Evolutionary conservation across 1,284 basidiomycete genomes (phyloP).

Genomic region (Trametes versicolor): DNA sequence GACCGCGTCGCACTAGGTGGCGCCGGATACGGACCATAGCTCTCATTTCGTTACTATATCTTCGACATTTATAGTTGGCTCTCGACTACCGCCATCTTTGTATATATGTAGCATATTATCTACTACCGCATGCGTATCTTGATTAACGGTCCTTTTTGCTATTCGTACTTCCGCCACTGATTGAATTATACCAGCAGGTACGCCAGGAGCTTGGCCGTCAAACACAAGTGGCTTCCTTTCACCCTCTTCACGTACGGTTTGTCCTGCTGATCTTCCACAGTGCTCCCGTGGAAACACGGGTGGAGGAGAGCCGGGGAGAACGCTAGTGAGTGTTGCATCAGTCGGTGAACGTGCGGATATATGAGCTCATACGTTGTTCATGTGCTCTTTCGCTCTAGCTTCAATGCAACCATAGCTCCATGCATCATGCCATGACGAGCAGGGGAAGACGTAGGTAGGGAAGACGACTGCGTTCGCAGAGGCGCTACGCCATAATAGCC

Average conservation of each 20-base stretch:
- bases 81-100: neutral
- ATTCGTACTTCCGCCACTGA: neutral
- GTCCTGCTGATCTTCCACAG: slow-evolving; percentile 1
- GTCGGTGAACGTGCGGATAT: too few species aligned
- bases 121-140: neutral
- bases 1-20: neutral
- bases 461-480: neutral
- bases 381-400: neutral
- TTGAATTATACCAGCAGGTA: neutral
- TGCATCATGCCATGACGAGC: neutral
- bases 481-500: neutral
- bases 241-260: neutral
- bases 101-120: slow-evolving; percentile 2
- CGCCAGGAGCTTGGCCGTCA: neutral
- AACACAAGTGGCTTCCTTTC: neutral
- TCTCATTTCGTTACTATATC: neutral
- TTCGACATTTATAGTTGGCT: neutral
- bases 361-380: slow-evolving; percentile 4
- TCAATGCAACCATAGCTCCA: neutral
- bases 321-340: neutral
- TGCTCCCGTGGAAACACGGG: too few species aligned
- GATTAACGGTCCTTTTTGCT: neutral
- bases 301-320: too few species aligned
- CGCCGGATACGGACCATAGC: neutral
- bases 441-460: neutral